Base-by-base conservation (phyloP, 805 yeast species). In the Saccharomyces mikatae region DNA sequence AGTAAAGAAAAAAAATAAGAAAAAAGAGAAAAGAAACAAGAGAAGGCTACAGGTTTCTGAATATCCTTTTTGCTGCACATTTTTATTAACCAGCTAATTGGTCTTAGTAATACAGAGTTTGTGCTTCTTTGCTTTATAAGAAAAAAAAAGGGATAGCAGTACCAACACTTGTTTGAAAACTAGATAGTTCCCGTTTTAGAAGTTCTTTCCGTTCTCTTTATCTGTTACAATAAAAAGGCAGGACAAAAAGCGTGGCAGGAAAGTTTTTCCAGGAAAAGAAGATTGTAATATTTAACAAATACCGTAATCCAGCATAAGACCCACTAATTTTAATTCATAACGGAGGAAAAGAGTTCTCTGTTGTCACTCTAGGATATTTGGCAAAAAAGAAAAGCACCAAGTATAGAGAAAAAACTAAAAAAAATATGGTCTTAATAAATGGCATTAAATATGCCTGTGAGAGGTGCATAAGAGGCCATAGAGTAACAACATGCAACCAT, bases 401-500 rank as follows among this genome's bases (percentile, higher is more conserved):
- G 21, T 13, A 14, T n/a, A 32, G 41, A 3, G 4, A 36, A 36
- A 36, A n/a, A 36, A 36, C 24, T 4, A 17, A 17, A 36, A 36
- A n/a, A 36, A 36, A 31, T 14, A 92, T 91, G 97, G 97, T 92
- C 54, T 76, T 89, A 52, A 84, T 92, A 52, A 89, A 90, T 64
- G 98, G 97, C 41, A 85, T 88, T 60, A 92, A 94, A 68, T 92
- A 90, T 71, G 98, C 99, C 56, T 92, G 99, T 70, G 96, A 90
- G 60, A 76, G 97, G 56, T 92, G 99, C 71, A 91, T 94, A 50
- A 79, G 99, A 57, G 99, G 99, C 47, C 99, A 94, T 67, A 76
- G 99, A 52, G 99, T 92, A 48, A 87, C 97, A 1, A 83, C 96
- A 2, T 94, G 99, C 71, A 84, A 86, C 48, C 99, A 94, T 69